Conservation (phyloP, 192 early-diverging fungal species). For the Backusella westeae region DNA sequence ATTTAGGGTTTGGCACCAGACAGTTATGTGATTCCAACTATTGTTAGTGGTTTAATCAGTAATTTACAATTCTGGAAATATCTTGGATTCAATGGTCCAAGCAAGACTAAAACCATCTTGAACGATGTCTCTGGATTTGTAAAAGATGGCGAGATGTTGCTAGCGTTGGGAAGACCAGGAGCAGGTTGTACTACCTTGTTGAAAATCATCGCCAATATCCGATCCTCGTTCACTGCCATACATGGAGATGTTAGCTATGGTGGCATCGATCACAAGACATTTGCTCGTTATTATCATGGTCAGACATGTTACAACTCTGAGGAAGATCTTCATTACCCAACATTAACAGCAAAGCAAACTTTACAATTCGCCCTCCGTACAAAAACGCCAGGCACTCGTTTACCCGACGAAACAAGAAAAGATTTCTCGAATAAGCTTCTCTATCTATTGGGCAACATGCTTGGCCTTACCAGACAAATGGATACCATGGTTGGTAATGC, state of each 20-base stretch:
- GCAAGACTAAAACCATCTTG: constrained; percentile 44
- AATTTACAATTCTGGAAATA: neutral
- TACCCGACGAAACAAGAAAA: constrained; percentile 45
- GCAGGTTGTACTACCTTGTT: constrained; percentile 66
- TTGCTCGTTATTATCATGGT: constrained; percentile 61
- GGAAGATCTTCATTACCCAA: constrained; percentile 77
- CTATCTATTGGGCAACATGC: constrained; percentile 50
- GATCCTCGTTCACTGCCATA: constrained; percentile 47
- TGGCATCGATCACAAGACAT: constrained; percentile 58
- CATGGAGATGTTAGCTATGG: constrained; percentile 62
- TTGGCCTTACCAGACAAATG: constrained; percentile 55
- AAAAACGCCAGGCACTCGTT: constrained; percentile 60
- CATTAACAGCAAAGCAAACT: constrained; percentile 77
- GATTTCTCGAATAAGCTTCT: constrained; percentile 51
- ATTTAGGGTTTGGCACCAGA: constrained; percentile 27
- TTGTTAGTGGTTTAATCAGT: constrained; percentile 4
- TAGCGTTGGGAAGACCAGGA: constrained; percentile 72
- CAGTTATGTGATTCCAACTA: constrained; percentile 27
- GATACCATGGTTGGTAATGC: constrained; percentile 75
- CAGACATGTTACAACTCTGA: constrained; percentile 79
- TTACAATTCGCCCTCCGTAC: constrained; percentile 73
- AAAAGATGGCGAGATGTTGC: constrained; percentile 69
- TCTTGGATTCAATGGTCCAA: neutral
- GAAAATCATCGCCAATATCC: constrained; percentile 56
- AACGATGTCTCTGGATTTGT: constrained; percentile 60